phyloP scores from a whole-genome alignment of 805 yeast genomes.

The Scheffersomyces lignosus region DNA sequence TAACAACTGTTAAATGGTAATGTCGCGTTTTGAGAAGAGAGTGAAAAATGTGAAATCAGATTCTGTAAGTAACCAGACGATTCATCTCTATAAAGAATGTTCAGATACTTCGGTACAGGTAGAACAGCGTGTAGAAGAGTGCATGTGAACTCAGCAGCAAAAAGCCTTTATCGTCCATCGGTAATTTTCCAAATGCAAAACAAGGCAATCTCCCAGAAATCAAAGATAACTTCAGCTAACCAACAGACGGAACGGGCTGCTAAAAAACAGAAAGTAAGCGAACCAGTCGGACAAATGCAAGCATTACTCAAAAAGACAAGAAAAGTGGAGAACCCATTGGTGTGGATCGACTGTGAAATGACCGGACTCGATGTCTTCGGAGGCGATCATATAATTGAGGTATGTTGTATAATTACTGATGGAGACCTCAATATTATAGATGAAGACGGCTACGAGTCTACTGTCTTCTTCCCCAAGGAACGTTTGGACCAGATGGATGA shows the following conservation, averaged over 20 bases:
- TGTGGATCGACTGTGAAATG: conserved; percentile 99
- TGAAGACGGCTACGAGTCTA: conserved; percentile 73
- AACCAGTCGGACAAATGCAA: background rate
- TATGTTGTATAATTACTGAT: conserved; percentile 89
- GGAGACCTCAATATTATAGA: conserved; percentile 73
- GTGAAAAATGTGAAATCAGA: no score
- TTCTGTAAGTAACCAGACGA: background rate
- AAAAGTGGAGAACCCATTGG: conserved; percentile 44
- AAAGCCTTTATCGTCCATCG: background rate
- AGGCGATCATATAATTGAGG: conserved; percentile 82
- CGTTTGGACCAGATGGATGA: conserved; percentile 73
- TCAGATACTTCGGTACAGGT: background rate
- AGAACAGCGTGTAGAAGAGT: no score
- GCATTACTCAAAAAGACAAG: background rate
- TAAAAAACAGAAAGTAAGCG: background rate
- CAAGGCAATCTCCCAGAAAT: background rate
- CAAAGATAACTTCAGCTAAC: background rate
- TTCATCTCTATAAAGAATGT: background rate
- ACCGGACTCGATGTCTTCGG: conserved; percentile 82
- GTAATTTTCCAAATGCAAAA: background rate
- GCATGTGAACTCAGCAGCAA: no score
- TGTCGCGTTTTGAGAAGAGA: no score
- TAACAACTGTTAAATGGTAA: no score
- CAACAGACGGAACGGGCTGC: background rate
- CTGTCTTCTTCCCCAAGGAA: conserved; percentile 64